Evolutionary conservation across 1,139 yeast species (phyloP).

Genomic region (Candida buenavistaensis): DNA sequence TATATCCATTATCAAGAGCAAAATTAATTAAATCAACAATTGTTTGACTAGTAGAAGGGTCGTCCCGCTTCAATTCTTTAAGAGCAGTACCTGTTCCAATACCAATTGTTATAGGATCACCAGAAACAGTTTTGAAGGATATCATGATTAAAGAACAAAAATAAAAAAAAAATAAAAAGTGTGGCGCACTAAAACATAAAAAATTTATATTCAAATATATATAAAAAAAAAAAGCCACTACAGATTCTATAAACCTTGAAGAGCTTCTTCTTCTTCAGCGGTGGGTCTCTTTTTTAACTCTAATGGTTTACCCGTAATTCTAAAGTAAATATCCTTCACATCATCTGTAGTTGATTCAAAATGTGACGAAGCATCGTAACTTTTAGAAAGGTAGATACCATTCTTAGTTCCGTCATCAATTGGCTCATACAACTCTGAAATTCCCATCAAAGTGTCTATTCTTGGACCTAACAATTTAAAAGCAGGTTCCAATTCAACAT

Average conservation of each 20-base stretch:
- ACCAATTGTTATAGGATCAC: conserved; percentile 38
- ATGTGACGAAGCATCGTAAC: conserved; percentile 94
- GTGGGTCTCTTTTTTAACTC: conserved; percentile 75
- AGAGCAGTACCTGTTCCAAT: conserved; percentile 70
- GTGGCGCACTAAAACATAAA: too few relatives aligned
- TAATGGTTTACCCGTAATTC: conserved; percentile 90
- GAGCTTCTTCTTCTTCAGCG: conserved; percentile 58
- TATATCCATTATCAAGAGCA: conserved; percentile 32
- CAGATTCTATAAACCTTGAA: conserved; percentile 22
- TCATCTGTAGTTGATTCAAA: conserved; percentile 97
- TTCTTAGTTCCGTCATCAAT: conserved; percentile 76
- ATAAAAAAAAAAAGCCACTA: background rate
- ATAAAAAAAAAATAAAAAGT: background rate
- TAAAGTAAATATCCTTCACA: conserved; percentile 87
- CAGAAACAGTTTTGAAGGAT: conserved; percentile 33
- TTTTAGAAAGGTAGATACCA: conserved; percentile 78
- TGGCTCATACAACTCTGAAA: conserved; percentile 91
- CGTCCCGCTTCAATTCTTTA: conserved; percentile 47
- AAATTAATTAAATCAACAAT: conserved; percentile 43
- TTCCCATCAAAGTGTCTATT: conserved; percentile 91
- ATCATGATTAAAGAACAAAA: background rate
- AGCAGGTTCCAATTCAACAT: conserved; percentile 90
- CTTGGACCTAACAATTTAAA: conserved; percentile 82
- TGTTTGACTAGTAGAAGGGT: conserved; percentile 28
- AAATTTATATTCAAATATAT: too few relatives aligned